Conservation (phyloP, 78 protist species). For the Dictyostelium firmibasis region DNA sequence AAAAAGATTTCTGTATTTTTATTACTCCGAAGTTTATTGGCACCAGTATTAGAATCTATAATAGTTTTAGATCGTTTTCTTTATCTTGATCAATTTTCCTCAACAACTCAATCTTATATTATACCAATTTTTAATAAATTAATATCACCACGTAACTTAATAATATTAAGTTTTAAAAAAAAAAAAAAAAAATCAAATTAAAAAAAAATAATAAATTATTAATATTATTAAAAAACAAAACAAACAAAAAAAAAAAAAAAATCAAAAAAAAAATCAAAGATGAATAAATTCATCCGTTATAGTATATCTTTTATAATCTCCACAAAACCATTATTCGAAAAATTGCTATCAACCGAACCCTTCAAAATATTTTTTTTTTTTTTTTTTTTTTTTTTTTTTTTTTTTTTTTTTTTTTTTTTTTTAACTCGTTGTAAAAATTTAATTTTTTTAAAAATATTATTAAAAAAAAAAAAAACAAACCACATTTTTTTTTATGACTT, state of each 20-base stretch:
- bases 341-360: background rate
- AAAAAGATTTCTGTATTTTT: slow-evolving; percentile 13
- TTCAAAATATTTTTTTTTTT: no score
- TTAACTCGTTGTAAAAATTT: background rate
- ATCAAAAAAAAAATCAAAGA: no score
- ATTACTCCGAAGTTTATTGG: slow-evolving; percentile 16
- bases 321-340: no score
- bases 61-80: slow-evolving; percentile 47
- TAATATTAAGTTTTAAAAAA: slow-evolving; percentile 6
- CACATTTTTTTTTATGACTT: no score
- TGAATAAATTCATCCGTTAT: no score
- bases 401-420: no score
- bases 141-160: slow-evolving; percentile 46
- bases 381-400: no score
- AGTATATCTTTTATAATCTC: no score
- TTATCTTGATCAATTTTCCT: slow-evolving; percentile 12
- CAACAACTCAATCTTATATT: background rate
- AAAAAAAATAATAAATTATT: background rate
- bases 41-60: slow-evolving; percentile 41
- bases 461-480: background rate
- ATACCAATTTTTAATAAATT: slow-evolving; percentile 40
- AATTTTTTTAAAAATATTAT: no score
- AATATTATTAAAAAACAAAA: background rate
- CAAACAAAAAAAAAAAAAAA: no score
- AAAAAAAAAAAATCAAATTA: background rate